Conservation (phyloP, 2,329 filamentous ascomycete species). For the Calonectria leucothoes region DNA sequence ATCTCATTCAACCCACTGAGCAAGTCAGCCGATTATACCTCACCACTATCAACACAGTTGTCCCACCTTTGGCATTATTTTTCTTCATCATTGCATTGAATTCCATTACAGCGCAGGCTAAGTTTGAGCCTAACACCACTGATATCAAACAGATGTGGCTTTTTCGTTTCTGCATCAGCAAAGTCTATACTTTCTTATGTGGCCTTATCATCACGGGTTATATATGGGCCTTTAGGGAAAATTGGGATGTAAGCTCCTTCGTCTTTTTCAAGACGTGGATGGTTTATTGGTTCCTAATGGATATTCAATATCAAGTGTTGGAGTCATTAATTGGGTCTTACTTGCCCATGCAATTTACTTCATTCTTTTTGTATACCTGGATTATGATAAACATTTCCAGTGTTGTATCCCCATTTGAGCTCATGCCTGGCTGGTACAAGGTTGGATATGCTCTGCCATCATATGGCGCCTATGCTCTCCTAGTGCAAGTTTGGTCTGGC, state of each 20-base stretch:
- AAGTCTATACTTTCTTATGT: not conserved
- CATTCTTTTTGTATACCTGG: conserved; percentile 20
- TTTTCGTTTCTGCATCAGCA: not conserved
- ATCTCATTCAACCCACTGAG: not conserved
- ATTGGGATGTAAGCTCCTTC: not conserved
- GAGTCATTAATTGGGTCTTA: not conserved
- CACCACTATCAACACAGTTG: not conserved
- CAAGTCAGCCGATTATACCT: not conserved
- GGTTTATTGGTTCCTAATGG: conserved; percentile 1
- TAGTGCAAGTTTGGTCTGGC: conserved; percentile 1
- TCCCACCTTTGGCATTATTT: not conserved
- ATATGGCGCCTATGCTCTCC: not conserved
- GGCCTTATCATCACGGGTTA: not conserved
- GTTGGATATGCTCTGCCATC: not conserved
- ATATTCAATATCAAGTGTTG: not conserved
- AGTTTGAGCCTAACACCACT: not conserved
- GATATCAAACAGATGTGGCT: not conserved
- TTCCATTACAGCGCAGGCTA: not conserved
- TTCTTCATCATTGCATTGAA: conserved; percentile 6
- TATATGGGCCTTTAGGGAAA: not conserved
- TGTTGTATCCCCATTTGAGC: conserved; percentile 8
- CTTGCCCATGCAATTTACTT: conserved; percentile 7
- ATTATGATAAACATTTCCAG: conserved; percentile 16
- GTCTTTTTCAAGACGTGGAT: not conserved
- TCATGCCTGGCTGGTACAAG: conserved; percentile 9